Percentiles rank a stretch among this genome's conserved stretches.
Evolutionary conservation across 2,329 filamentous ascomycete species (phyloP).

Genomic region (Ascochyta viciae-villosae): DNA sequence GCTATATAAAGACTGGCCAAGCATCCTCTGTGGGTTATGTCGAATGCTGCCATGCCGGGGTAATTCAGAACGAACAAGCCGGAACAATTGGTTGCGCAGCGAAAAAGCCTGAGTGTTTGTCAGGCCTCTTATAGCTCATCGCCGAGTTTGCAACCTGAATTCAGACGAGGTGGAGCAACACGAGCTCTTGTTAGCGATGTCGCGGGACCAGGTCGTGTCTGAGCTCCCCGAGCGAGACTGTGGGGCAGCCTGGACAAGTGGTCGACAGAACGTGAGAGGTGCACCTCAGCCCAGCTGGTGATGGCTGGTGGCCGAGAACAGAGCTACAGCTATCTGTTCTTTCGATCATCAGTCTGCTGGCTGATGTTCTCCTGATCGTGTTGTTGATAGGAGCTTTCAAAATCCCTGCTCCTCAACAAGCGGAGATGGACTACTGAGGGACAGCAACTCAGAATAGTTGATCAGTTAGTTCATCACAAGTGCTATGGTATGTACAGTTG

Average conservation of each 20-base stretch:
- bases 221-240: slow-evolving; percentile 4
- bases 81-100: not conserved
- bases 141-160: not conserved
- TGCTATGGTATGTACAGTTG: not conserved
- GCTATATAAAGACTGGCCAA: slow-evolving; percentile 29
- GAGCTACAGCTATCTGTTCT: not conserved
- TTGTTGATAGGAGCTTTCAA: too few relatives aligned
- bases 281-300: not conserved
- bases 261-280: not conserved
- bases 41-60: slow-evolving; percentile 1
- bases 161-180: slow-evolving; percentile 2
- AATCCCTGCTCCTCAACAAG: too few relatives aligned
- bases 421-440: too few relatives aligned
- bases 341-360: too few relatives aligned
- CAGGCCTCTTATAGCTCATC: slow-evolving; percentile 2
- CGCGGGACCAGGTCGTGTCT: slow-evolving; percentile 1
- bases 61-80: not conserved
- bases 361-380: not conserved
- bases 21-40: slow-evolving; percentile 5
- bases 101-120: not conserved
- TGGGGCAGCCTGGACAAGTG: slow-evolving; percentile 8
- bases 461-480: not conserved
- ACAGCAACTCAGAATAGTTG: too few relatives aligned
- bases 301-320: not conserved
- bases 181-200: slow-evolving; percentile 11